phyloP scores from a whole-genome alignment of 164 flowering plant species.

The Litsea cubeba region DNA sequence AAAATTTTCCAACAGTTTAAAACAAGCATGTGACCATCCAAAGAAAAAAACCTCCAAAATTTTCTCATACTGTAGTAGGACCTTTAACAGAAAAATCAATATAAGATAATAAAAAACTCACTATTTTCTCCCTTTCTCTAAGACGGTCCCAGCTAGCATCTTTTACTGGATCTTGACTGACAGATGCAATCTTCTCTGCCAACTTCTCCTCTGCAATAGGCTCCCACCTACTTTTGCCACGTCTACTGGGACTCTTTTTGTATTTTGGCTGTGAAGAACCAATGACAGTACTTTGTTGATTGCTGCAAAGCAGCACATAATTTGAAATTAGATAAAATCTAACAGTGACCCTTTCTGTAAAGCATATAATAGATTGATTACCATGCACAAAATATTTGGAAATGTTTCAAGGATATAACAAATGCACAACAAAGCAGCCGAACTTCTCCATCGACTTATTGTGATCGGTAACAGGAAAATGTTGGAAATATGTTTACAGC shows the following conservation, averaged over 20 bases:
- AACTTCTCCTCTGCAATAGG: constrained; percentile 72
- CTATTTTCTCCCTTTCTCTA: constrained; percentile 33
- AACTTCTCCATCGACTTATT: no score
- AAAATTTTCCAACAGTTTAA: background rate
- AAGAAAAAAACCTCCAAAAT: background rate
- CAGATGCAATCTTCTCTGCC: constrained; percentile 35
- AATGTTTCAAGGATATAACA: no score
- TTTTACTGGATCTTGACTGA: constrained; percentile 34
- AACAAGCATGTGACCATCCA: background rate
- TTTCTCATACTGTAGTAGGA: background rate
- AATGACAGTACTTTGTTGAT: constrained; percentile 24
- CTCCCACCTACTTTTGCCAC: constrained; percentile 96
- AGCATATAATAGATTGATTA: no score
- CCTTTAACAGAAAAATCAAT: background rate
- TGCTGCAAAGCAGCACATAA: constrained; percentile 22
- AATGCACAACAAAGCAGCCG: background rate
- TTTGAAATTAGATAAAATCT: no score
- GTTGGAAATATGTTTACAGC: no score
- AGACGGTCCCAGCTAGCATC: constrained; percentile 40
- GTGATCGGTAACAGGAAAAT: no score
- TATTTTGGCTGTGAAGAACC: constrained; percentile 41
- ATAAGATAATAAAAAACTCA: constrained; percentile 11
- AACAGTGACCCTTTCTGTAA: no score
- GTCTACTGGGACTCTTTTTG: constrained; percentile 72
- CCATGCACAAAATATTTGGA: background rate